Evolutionary conservation across 75 land plant species (phyloP), one percentile per base, ranked within the genome.

Genomic region (Picea sitchensis): DNA sequence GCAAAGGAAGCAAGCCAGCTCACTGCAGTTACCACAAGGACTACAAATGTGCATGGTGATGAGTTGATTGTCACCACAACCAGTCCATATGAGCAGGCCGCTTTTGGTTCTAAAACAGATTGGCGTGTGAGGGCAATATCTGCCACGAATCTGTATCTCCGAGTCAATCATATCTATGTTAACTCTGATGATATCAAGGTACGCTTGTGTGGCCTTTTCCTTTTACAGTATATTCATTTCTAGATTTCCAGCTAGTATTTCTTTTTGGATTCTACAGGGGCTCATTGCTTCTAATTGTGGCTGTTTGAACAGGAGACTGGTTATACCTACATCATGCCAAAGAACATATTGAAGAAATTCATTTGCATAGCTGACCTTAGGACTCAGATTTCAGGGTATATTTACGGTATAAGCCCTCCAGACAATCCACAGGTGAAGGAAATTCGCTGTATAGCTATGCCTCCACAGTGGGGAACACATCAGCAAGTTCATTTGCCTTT

Each of bases 111-210:
- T 6, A 98, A 93, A 76, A 98, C 99, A 61, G 99, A 98, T 82
- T 98, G 99, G 99, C 96, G 99, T 78, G 98, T 98, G 8, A 93
- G 99, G 80, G 99, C 98, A 38, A 93, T 98, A 59, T 98, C 99
- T 65, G 98, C 99, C 15, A 95, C 96, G 47, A 98, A 98, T 79
- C 96, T 98, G 5, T 92, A 95, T 89, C 94, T 98, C 59, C 94
- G 99, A 62, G 98, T 95, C 21, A 98, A 98, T 82, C 99, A 98
- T 76, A 98, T 98, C 9, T 98, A 98, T 81, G 99, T 98, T 15
- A 98, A 95, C 76, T 95, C 99, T n/a, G 99, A 98, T 86, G 99
- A 98, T 73, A 93, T 98, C 59, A 98, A 95, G 98, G 99, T 96
- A 80, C 30, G 58, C 21, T 77, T 21, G 17, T 17, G 1, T 41